These are phyloP conservation scores for Corymbia maculata DNA, from an alignment of 345 rosid species.

Conservation along the genomic window DNA sequence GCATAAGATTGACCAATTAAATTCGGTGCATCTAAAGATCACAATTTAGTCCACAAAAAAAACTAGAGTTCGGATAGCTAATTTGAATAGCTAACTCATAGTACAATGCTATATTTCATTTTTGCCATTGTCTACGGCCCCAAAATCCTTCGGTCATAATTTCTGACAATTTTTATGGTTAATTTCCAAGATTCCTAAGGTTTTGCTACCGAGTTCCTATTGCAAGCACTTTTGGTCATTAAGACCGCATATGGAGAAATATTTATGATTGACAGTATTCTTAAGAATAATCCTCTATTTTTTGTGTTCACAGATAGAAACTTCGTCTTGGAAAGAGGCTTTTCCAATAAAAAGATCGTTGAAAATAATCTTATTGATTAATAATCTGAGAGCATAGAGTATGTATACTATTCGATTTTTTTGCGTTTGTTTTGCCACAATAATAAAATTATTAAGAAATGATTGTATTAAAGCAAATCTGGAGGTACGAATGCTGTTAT, in stretches of 20 bases:
- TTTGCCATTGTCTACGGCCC: not conserved
- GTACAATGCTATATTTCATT: not conserved
- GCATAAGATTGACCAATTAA: not conserved
- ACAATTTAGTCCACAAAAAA: not conserved
- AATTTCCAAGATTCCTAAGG: not conserved
- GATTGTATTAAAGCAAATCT: too few species aligned
- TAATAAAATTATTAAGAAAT: too few species aligned
- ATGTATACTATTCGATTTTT: not conserved
- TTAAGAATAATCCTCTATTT: not conserved
- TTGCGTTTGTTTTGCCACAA: too few species aligned
- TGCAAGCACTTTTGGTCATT: fast-evolving
- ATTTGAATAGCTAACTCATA: not conserved
- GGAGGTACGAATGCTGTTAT: not conserved
- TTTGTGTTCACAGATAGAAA: not conserved
- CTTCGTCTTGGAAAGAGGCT: not conserved
- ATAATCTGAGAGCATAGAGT: not conserved
- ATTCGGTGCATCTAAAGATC: not conserved
- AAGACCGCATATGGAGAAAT: not conserved
- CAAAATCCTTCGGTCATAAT: not conserved
- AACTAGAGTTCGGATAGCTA: fast-evolving
- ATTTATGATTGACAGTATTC: too few species aligned
- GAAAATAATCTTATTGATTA: not conserved
- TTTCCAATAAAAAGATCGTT: not conserved
- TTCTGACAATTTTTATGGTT: not conserved
- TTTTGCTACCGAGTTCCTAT: not conserved